Base-by-base conservation (phyloP, 768 basidiomycete species). In the Boletales sp. region DNA sequence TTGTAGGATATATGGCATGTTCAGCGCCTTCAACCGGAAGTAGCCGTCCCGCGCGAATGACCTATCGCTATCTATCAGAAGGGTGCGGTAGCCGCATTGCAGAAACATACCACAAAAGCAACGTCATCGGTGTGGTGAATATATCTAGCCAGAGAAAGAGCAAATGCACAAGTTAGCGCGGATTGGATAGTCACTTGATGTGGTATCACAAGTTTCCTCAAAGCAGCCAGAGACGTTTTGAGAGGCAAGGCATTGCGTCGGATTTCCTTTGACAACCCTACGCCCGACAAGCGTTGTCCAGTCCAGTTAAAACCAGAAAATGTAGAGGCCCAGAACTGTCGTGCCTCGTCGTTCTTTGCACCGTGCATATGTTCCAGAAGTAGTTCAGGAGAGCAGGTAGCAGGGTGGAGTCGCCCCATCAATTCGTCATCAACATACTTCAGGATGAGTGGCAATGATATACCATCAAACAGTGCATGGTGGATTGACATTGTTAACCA, bases 381-480 rank as follows among this genome's bases (percentile, higher is more conserved):
- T 1, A 38, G 42, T 34, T 51, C 58, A 2, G 62, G 45, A 35
- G 56, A 48, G 19, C 53, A 51, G 7, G 48, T 19, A 14, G 44
- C 34, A 14, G 55, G 43, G 14, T 53, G 53, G 14, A 53, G 44
- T 29, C 43, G 51, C 29, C 35, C 48, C 17, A 48, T 24, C 21
- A 64, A 57, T 27, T 51, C 52, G 3, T 57, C 55, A 41, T 70
- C 68, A 7, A 66, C 56, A 17, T 60, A 55, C 21, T 60, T 63
- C 38, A 69, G 51, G n/a, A 69, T 47, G 21, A 56, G 53, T 1
- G 69, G 55, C 4, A 69, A 51, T 15, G 68, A 70, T 30, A 63
- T 53, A 3, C 65, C 68, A 45, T 69, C 68, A 50, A 65, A 69
- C 8, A 69, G 47, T 3, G 67, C 67, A 21, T 69, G 68, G 38